phyloP scores from a whole-genome alignment of 306 rosid genomes.

The Pterocarpus macrocarpus region DNA sequence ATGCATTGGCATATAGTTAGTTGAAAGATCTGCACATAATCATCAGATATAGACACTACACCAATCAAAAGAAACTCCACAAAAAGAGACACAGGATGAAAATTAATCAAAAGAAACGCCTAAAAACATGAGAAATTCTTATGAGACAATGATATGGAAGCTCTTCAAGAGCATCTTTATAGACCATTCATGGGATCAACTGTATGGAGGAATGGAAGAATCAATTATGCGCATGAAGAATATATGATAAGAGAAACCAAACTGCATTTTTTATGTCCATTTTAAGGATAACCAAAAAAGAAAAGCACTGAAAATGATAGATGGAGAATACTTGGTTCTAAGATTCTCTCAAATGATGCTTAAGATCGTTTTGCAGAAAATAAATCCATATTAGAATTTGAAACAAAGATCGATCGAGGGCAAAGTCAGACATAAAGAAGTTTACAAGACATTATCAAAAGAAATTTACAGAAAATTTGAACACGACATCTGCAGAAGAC shows the following conservation, averaged over 20 bases:
- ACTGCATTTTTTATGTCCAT: background rate
- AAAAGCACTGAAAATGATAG: background rate
- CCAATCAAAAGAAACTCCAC: slow-evolving; percentile 7
- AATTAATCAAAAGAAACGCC: slow-evolving; percentile 7
- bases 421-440: slow-evolving; percentile 22
- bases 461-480: slow-evolving; percentile 35
- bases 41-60: background rate
- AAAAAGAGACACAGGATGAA: slow-evolving; percentile 4
- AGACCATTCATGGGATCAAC: slow-evolving; percentile 17
- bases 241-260: slow-evolving; percentile 19
- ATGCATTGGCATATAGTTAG: background rate
- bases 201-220: slow-evolving; percentile 25
- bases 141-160: slow-evolving; percentile 19
- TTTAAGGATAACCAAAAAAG: slow-evolving; percentile 16
- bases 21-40: slow-evolving; percentile 15
- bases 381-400: slow-evolving; percentile 18
- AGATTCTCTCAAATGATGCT: slow-evolving; percentile 4
- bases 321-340: background rate
- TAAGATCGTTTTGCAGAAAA: slow-evolving; percentile 13
- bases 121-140: slow-evolving; percentile 2
- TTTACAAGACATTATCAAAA: slow-evolving; percentile 9
- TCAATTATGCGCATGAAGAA: background rate
- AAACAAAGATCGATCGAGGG: slow-evolving; percentile 18
- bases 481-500: slow-evolving; percentile 39
- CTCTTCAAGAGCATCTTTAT: slow-evolving; percentile 15